Evolutionary conservation across 805 yeast species (phyloP), one percentile per base, ranked within the genome.

Genomic region (Candida suzukii): DNA sequence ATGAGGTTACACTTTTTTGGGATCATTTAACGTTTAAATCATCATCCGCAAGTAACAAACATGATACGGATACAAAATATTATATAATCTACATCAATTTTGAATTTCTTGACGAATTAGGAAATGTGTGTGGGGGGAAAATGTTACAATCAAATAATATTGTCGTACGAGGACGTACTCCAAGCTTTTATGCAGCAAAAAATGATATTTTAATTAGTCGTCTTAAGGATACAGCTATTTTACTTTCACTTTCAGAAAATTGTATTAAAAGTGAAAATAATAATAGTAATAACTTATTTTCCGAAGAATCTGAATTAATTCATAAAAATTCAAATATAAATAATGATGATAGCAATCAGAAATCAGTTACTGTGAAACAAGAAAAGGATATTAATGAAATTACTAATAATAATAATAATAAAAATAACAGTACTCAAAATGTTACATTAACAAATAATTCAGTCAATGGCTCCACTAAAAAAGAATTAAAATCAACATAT

Each of bases 91-190:
- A 41, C 46, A 43, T 44, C 32, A 47, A 19, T 44, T 47, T 20
- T 32, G 45, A 26, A 48, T 49, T 34, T 39, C 48, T 26, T 36
- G 52, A 30, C 50, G 43, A 29, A 54, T 54, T 8, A 53, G 54
- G 39, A 12, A 49, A 50, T 41, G 43, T 51, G 10, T 46, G 47
- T 9, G 38, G 44, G 24, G 18, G 46, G 5, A 46, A 48, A 18
- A 42, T 37, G 10, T 47, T 52, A 8, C 41, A 43, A 18, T 57
- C 62, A 0, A 41, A 68, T 26, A 76, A 75, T 2, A 68, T 74
- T 8, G 69, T 72, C 24, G 79, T 73, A 4, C 53, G 79, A 46
- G 79, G 79, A 6, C 55, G 79, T 39, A 73, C 73, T 47, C 79
- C 79, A 6, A 64, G 72, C 20, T 74, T 74, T 44, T 74, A 74